Base-by-base conservation (phyloP, 352 stramenopile species). In the Globisporangium nunn region DNA sequence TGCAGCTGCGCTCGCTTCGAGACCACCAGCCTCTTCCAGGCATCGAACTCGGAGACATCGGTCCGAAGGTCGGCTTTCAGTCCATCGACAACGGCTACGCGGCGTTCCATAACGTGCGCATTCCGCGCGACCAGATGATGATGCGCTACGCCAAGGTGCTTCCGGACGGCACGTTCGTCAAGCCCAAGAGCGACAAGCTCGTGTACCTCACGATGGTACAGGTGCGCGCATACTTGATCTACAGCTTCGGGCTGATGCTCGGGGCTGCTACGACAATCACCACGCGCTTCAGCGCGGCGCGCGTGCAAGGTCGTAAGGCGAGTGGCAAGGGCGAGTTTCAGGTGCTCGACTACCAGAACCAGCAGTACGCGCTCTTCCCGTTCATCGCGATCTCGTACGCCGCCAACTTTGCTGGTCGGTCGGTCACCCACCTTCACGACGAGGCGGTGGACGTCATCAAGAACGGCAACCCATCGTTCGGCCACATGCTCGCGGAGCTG, bases 311-410 rank as follows among this genome's bases (percentile, higher is more conserved):
- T 0, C 81, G 79, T 46, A 67, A 88, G 50, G 74, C 68, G 15
- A 85, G 75, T 48, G 60, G 69, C 1, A 86, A 74, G 1, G 58
- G 67, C 0, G 80, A 69, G 68, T 54, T 88, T 18, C 91, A 96
- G 62, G 85, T 98, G 59, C 69, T 98, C 44, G 92, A 98, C 61
- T 98, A 98, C 66, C 90, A 93, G 52, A 91, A 92, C 67, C 94
- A 98, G 69, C 93, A 98, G 68, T 95, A 98, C 71, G 59, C 52
- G 30, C 67, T 81, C 10, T 79, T 78, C 54, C 67, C 72, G 40
- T 57, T 58, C 51, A 70, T 79, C 46, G 61, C 67, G 17, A 31
- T 84, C 6, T 75, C 75, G 28, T 85, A 81, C 59, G 75, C 78
- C 8, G 64, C 56, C 0, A 52, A 44, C 23, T 79, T 79, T 40